Conservation (phyloP, 148 eudicot species). For the Persicaria tinctoria region DNA sequence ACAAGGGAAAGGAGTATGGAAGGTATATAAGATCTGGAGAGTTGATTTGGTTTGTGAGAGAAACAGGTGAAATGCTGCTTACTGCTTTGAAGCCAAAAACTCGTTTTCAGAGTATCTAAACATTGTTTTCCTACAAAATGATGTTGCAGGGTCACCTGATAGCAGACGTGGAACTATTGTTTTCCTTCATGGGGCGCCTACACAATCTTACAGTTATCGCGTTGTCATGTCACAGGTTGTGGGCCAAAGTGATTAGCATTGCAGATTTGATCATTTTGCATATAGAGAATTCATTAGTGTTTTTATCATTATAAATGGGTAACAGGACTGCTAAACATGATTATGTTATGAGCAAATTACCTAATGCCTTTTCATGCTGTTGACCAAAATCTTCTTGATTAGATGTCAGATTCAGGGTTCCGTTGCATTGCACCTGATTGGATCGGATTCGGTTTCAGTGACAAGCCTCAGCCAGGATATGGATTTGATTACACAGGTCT, state of each 20-base stretch:
- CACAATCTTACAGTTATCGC: conserved; percentile 92
- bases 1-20: conserved; percentile 88
- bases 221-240: conserved; percentile 86
- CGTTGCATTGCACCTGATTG: conserved; percentile 99
- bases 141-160: conserved; percentile 57
- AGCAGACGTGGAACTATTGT: conserved; percentile 74
- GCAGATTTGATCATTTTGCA: not conserved
- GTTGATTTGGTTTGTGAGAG: conserved; percentile 88
- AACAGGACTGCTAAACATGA: not conserved
- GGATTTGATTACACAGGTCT: conserved; percentile 96
- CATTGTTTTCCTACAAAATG: not conserved
- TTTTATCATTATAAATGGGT: not conserved
- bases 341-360: not conserved
- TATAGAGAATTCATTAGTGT: not conserved
- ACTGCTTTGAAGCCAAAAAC: not conserved
- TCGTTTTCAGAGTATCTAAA: not conserved
- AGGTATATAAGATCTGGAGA: conserved; percentile 69
- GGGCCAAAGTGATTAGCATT: not conserved
- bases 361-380: not conserved
- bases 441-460: conserved; percentile 99
- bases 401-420: conserved; percentile 93
- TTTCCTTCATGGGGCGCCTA: conserved; percentile 95
- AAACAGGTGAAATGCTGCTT: conserved; percentile 59
- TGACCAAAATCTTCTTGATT: conserved; percentile 17
- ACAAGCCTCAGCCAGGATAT: conserved; percentile 89